Base-by-base conservation (phyloP, 2,329 filamentous ascomycete species). In the Microcera coccophila region DNA sequence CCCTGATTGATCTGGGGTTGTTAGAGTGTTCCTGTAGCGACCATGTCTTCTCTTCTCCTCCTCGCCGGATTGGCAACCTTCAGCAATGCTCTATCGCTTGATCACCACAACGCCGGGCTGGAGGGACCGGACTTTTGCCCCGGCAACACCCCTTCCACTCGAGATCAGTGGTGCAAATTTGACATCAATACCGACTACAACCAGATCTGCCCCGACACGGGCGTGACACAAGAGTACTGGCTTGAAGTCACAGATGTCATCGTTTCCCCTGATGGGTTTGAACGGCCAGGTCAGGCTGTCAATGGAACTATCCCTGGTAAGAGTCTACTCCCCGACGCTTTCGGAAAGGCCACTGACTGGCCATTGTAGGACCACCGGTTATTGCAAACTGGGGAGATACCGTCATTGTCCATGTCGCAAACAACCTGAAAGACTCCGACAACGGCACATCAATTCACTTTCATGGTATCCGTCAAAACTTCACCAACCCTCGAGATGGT, bases 381-480 rank as follows among this genome's bases (percentile, higher is more conserved):
- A 65, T 71, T 34, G 77, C 74, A 4, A 68, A 77, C 50, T 78
- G 74, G 72, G 72, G 67, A 19, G 68, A 73, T 42, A 64, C 49
- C 22, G 65, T 82, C 4, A 57, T 63, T n/a, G 61, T 81, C 11
- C 75, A 75, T 39, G 72, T 84, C 5, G 74, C 65, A 24, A 85
- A 82, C 57, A 58, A 58, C 2, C 45, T 71, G 8, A 41, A 24
- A 3, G 41, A 26, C 34, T 62, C 62, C 64, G 39, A 54, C 8
- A 84, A 84, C 47, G 79, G 79, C 22, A 83, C 79, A 7, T 71
- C 71, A 8, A 75, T 84, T 15, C 81, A 85, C 55, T 84, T 73
- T 64, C 81, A 85, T 53, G 82, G 79, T 17, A 65, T 85, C 24
- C 72, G 76, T 5, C 78, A 84, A 55, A 66, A 72, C 46, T 65